Evolutionary conservation across 2,329 filamentous ascomycete species (phyloP), one percentile per base, ranked within the genome.

Genomic region (Fonsecaea monophora): DNA sequence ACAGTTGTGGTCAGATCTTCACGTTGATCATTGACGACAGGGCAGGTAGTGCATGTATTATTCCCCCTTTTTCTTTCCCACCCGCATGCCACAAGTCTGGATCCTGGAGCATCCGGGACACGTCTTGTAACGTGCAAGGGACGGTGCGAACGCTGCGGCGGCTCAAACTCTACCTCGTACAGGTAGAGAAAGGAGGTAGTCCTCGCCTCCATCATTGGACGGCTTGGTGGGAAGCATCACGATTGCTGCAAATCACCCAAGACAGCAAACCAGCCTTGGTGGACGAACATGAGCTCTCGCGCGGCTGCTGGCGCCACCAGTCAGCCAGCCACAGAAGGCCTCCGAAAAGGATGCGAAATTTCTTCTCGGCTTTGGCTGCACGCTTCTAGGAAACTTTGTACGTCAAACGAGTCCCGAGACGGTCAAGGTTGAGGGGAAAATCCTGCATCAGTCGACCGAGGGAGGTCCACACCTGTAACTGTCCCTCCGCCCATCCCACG

Each of bases 381-480:
- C 13, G 58, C n/a, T 25, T 53, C 45, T 53, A 21, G 45, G 45
- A 42, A 30, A 40, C 18, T 40, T 18, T 61, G 59, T 61, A 66
- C 64, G 64, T 66, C 59, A 66, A 66, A 65, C 34, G 12, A 32
- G n/a, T 32, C 42, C 37, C 9, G 54, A 54, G 18, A 34, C 15
- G 18, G 37, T 18, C 35, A 30, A 18, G 34, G 32, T 13, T 25
- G 12, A 18, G 38, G 35, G 57, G 34, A 50, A 50, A 30, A 18
- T 60, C 35, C 42, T 50, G 18, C 18, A 48, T 38, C 34, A 12
- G 34, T 50, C 35, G 15, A 35, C 15, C 32, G 15, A 53, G 15
- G 32, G 10, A 32, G 53, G 35, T 55, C 54, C 35, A 48, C 59
- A 61, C 32, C 35, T 50, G 45, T 6, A 30, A n/a, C 53, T 53